Percentiles rank a stretch among this genome's conserved stretches.
Evolutionary conservation across 306 rosid genomes (phyloP).

Genomic region (Malus sieversii): DNA sequence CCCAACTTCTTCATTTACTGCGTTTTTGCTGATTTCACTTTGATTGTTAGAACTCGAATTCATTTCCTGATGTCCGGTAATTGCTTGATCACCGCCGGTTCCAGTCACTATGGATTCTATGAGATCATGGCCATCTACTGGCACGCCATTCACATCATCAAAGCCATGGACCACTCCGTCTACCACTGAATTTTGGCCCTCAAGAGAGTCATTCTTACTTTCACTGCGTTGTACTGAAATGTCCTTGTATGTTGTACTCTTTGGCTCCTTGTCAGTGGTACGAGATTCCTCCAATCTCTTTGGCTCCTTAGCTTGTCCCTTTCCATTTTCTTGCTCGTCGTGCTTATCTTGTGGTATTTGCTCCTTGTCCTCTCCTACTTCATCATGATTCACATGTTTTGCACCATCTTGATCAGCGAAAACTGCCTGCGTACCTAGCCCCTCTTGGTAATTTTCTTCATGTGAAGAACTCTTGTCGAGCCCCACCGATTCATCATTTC

Average conservation of each 20-base stretch:
- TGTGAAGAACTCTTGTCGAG: neutral
- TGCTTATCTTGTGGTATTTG: neutral
- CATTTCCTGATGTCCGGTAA: neutral
- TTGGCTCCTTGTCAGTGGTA: neutral
- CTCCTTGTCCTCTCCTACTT: neutral
- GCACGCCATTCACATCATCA: constrained; percentile 13
- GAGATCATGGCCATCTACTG: neutral
- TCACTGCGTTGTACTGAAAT: neutral
- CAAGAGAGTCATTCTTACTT: neutral
- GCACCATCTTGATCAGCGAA: neutral
- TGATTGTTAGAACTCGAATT: neutral
- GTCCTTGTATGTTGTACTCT: neutral
- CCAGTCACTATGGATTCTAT: neutral
- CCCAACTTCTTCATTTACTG: neutral
- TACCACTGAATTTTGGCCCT: constrained; percentile 1
- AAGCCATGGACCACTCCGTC: constrained; percentile 2
- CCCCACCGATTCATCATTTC: neutral
- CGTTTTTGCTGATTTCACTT: neutral
- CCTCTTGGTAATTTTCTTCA: neutral
- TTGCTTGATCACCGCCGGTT: neutral
- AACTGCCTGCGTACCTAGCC: neutral
- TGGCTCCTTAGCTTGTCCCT: neutral
- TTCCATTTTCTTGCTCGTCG: neutral
- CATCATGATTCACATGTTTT: neutral
- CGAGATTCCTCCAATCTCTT: neutral